Evolutionary conservation across 495 filamentous ascomycete species (phyloP).

Genomic region (Annulohypoxylon maeteangense): DNA sequence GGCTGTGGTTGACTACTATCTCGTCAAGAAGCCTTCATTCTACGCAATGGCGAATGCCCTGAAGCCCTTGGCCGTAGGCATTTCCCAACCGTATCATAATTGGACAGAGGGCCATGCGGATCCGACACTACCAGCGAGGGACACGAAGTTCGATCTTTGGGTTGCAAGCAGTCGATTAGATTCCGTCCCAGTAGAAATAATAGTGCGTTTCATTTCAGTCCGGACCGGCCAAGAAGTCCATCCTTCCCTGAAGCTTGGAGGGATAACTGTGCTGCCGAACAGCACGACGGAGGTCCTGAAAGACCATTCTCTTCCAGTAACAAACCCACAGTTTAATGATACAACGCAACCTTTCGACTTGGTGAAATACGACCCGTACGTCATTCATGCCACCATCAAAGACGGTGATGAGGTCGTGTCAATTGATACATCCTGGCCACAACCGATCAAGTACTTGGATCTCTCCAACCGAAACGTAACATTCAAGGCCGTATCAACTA

Average conservation of each 20-base stretch:
- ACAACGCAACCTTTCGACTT: conserved; percentile 50
- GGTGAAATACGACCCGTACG: conserved; percentile 52
- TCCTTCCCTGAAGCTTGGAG: conserved; percentile 57
- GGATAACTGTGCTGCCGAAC: conserved; percentile 67
- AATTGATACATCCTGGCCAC: conserved; percentile 78
- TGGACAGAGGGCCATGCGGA: conserved; percentile 66
- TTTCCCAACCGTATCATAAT: conserved; percentile 70
- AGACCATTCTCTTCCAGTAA: conserved; percentile 43
- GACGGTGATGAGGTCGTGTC: conserved; percentile 60
- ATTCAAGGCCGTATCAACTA: conserved; percentile 29
- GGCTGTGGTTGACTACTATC: conserved; percentile 81
- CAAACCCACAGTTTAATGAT: conserved; percentile 9
- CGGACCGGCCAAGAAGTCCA: conserved; percentile 65
- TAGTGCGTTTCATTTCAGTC: conserved; percentile 72
- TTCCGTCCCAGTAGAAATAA: conserved; percentile 59
- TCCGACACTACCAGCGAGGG: conserved; percentile 56
- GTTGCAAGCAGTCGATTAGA: conserved; percentile 66
- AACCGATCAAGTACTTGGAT: conserved; percentile 82
- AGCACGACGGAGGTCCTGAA: conserved; percentile 70
- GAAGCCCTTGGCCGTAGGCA: conserved; percentile 72
- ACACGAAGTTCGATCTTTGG: conserved; percentile 75
- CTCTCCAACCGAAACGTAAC: conserved; percentile 58
- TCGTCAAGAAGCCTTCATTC: conserved; percentile 79
- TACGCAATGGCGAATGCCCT: conserved; percentile 78
- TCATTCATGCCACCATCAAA: conserved; percentile 62